A percentile compares a stretch with the other conserved stretches of the same genome.
Conservation (phyloP, 2,329 filamentous ascomycete species). For the Tricladium varicosporioides region DNA sequence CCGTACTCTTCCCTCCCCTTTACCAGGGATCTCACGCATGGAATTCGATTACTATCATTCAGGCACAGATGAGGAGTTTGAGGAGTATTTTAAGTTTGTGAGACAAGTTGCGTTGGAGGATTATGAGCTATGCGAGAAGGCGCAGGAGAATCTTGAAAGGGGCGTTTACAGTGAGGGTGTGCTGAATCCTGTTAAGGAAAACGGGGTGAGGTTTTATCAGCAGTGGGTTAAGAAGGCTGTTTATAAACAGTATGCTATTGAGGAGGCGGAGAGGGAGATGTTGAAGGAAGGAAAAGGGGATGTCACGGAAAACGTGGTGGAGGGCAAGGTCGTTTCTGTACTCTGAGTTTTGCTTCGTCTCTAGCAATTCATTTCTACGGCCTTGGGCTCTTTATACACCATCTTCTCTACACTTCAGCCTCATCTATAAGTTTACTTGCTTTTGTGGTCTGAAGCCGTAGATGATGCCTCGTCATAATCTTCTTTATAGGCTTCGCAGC, state of each 20-base stretch:
- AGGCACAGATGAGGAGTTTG: conserved; percentile 50
- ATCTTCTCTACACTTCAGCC: too few relatives aligned
- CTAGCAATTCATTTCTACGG: too few relatives aligned
- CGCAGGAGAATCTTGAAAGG: conserved; percentile 51
- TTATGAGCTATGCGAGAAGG: conserved; percentile 55
- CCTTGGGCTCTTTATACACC: too few relatives aligned
- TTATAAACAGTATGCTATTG: conserved; percentile 23
- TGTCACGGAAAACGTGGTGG: neutral
- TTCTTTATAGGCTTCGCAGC: too few relatives aligned
- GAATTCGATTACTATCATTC: conserved; percentile 59
- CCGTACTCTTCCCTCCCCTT: conserved; percentile 50
- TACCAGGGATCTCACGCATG: conserved; percentile 51
- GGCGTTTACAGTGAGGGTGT: conserved; percentile 55
- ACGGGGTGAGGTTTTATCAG: conserved; percentile 48
- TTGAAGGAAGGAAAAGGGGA: conserved; percentile 6
- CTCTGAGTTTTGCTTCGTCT: too few relatives aligned
- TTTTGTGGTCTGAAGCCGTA: too few relatives aligned
- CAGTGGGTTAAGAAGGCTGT: conserved; percentile 28
- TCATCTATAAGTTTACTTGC: too few relatives aligned
- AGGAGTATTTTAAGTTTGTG: conserved; percentile 55
- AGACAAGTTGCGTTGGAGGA: conserved; percentile 55
- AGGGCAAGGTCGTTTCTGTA: neutral
- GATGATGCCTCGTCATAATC: too few relatives aligned
- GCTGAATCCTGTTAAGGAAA: conserved; percentile 54
- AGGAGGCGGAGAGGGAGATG: conserved; percentile 16